Base-by-base conservation (phyloP, 768 basidiomycete species). In the Suillus cothurnatus region DNA sequence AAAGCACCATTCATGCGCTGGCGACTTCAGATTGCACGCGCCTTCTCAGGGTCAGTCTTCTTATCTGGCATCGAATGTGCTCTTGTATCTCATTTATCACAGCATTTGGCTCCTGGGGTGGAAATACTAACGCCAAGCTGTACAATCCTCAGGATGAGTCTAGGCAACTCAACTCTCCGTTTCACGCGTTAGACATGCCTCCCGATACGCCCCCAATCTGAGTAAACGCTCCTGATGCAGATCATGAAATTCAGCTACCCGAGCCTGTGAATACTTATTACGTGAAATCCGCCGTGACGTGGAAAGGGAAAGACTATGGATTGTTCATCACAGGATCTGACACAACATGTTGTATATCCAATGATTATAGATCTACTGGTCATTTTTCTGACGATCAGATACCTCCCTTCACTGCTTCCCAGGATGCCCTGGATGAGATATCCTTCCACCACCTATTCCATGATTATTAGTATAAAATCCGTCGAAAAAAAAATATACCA, bases 381-480 rank as follows among this genome's bases (percentile, higher is more conserved):
- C 19, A 6, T 6, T 8, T 26, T 26, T 26, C 38, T 12, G 28
- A 57, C 50, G 31, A 59, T 49, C 57, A 50, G 36, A 70, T 26
- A 39, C 78, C 79, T 28, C 76, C 77, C 72, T 81, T 79, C 59
- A 82, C 79, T 0, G 80, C 76, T 52, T 70, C 66, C 85, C 85
- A 87, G 9, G 85, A 74, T 1, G 77, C 69, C 60, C 84, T 79
- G 31, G 79, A 73, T 9, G 71, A 69, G 49, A 86, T 72, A 17
- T 81, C 83, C 61, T 81, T 79, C 79, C 80, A 85, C 85, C 84
- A 86, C 77, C 83, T 80, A 60, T 28, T 23, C 26, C 26, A 56
- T 31, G 43, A 52, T 6, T 5, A 32, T 62, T 45, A 19, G 28
- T 0, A 6, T 15, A 21, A 9, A 9, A 15, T 32, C 31, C 4